A percentile compares a stretch with the other conserved stretches of the same genome.
These are phyloP conservation scores for Cercospora beticola DNA, from an alignment of 2,329 filamentous ascomycete species.

Conservation along the genomic window DNA sequence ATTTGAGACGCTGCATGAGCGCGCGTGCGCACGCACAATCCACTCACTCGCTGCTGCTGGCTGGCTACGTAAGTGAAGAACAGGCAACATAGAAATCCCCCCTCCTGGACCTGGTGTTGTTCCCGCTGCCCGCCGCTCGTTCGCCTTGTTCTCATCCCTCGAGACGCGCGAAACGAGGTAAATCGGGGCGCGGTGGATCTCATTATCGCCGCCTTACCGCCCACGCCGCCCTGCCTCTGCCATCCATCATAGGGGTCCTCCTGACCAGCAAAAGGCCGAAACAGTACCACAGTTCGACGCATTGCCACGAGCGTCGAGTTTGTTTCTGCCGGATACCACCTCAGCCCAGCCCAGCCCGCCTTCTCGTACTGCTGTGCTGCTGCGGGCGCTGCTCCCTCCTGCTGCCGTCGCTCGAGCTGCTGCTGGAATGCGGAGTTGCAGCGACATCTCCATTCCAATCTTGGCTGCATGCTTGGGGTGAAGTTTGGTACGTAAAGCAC, in stretches of 20 bases:
- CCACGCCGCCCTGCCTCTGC: no score
- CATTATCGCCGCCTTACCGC: background rate
- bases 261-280: constrained; percentile 5
- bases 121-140: background rate
- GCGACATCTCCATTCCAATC: background rate
- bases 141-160: background rate
- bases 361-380: background rate
- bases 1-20: constrained; percentile 1
- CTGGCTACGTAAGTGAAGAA: background rate
- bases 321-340: background rate
- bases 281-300: constrained; percentile 1
- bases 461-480: background rate
- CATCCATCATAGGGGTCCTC: background rate
- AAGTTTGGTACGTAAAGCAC: constrained; percentile 1
- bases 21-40: background rate
- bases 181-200: constrained; percentile 1
- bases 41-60: background rate
- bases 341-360: background rate
- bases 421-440: constrained; percentile 7
- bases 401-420: background rate
- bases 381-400: background rate
- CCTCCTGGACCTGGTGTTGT: background rate
- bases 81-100: background rate
- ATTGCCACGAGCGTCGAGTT: constrained; percentile 2
- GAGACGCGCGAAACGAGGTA: background rate